Evolutionary conservation across 495 filamentous ascomycete species (phyloP), one percentile per base, ranked within the genome.

Genomic region (Hyphodiscus hymeniophilus): DNA sequence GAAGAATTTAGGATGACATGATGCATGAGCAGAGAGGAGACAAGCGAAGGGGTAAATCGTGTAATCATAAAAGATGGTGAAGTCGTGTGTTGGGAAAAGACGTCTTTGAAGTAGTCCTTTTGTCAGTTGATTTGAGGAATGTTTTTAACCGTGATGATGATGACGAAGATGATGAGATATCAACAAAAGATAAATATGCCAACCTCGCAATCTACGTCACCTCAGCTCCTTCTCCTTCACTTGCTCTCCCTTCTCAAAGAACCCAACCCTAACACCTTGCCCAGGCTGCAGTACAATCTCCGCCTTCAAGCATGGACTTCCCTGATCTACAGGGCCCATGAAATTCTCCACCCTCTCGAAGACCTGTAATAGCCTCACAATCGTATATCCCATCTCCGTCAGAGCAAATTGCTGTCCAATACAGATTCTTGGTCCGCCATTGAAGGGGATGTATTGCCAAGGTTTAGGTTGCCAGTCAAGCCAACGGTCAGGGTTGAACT

Each of bases 391-490:
- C 42, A 86, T 86, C 70, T 91, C 87, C 1, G 87, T 87, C 18
- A 94, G 72, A n/a, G 87, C 87, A 48, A 71, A 84, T 74, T 79
- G 71, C 77, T 85, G 89, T 8, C 90, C 90, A 56, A 95, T 78
- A 64, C 90, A 96, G 47, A 95, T 91, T 31, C 90, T 71, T 22
- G 75, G 74, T 0, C 79, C 77, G n/a, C 78, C 76, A 50, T 74
- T 76, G 54, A 82, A 82, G 0, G 79, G 77, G 13, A 80, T 57
- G 54, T 76, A 80, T 30, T 67, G 64, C 57, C 57, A 60, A 1
- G 53, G 53, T 30, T 54, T 53, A 7, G 57, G 54, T 17, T 75
- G 77, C 89, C 89, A 95, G 0, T 87, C 85, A 7, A 73, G 68
- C 70, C 85, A 95, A 16, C 64, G 55, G 0, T 70, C 62, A 0